phyloP scores from a whole-genome alignment of 1,139 yeast species.

The Martiniozyma asiatica region DNA sequence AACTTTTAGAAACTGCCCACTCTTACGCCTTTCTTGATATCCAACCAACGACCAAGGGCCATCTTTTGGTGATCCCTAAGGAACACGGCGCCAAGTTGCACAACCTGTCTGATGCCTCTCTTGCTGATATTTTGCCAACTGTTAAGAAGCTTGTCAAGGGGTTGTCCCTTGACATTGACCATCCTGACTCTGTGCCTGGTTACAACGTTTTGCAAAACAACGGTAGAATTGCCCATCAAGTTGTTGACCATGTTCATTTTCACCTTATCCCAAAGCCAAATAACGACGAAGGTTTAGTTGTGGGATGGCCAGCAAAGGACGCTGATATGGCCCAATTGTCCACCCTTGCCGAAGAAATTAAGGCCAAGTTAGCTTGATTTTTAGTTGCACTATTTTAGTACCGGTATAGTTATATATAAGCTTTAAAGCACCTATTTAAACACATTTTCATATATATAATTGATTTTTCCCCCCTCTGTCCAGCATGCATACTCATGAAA shows the following conservation, averaged over 20 bases:
- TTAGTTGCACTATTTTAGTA: no score
- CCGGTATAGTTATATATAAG: no score
- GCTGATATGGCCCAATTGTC: conserved; percentile 65
- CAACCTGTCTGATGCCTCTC: conserved; percentile 80
- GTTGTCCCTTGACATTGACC: conserved; percentile 46
- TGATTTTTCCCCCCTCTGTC: no score
- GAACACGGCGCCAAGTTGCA: conserved; percentile 87
- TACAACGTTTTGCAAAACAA: conserved; percentile 88
- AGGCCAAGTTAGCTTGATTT: conserved; percentile 30
- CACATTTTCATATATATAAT: no score
- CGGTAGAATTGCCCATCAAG: conserved; percentile 88
- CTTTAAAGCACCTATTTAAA: no score
- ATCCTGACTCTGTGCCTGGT: conserved; percentile 56
- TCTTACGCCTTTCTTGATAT: conserved; percentile 82
- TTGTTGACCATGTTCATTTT: conserved; percentile 91
- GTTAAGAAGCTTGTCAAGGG: conserved; percentile 76
- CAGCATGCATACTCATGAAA: conserved; percentile 2
- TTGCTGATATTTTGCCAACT: conserved; percentile 74
- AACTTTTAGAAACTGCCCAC: conserved; percentile 69
- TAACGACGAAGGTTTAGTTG: conserved; percentile 56
- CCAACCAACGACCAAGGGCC: conserved; percentile 84
- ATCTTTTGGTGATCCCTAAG: conserved; percentile 80
- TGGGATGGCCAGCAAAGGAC: conserved; percentile 86
- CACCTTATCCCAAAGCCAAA: conserved; percentile 87
- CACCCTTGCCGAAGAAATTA: conserved; percentile 49